These are phyloP conservation scores for Backusella luteola DNA, from an alignment of 192 early-diverging fungal species.

Conservation along the genomic window DNA sequence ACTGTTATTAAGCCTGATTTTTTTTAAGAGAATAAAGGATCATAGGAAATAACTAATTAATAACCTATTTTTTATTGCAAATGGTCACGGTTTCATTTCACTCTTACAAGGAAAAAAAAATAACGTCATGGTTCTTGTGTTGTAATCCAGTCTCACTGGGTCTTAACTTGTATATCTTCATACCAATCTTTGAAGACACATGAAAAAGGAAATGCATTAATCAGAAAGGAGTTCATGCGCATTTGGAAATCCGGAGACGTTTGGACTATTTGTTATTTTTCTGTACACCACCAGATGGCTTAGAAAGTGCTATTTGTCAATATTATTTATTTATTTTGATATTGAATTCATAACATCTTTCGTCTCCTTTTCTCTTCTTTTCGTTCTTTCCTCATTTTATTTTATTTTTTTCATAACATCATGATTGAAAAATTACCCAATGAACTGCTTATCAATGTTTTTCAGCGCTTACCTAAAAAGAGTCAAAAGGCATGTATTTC, in stretches of 20 bases:
- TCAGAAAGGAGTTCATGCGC: not conserved
- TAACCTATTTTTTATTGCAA: not conserved
- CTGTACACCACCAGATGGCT: not conserved
- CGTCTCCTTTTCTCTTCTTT: not conserved
- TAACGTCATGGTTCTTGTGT: not conserved
- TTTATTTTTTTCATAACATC: not conserved
- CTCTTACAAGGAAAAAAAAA: not conserved
- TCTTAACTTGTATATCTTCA: not conserved
- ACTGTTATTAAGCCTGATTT: not conserved
- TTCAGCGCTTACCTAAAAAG: not conserved
- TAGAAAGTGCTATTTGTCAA: not conserved
- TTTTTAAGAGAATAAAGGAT: not conserved
- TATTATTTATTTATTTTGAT: not conserved
- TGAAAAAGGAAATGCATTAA: not conserved
- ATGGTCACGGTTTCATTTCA: constrained; percentile 3
- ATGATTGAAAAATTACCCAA: not conserved
- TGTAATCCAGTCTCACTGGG: not conserved
- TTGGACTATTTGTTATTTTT: not conserved
- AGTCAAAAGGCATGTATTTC: not conserved
- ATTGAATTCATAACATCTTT: not conserved
- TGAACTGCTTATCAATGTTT: not conserved
- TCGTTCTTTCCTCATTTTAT: not conserved
- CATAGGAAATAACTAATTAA: not conserved
- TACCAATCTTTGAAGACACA: not conserved
- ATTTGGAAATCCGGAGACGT: not conserved